Percentiles rank a stretch among this genome's conserved stretches.
Evolutionary conservation across 371 early-diverging fungal genomes (phyloP).

Genomic region (Capillidium heterosporum): DNA sequence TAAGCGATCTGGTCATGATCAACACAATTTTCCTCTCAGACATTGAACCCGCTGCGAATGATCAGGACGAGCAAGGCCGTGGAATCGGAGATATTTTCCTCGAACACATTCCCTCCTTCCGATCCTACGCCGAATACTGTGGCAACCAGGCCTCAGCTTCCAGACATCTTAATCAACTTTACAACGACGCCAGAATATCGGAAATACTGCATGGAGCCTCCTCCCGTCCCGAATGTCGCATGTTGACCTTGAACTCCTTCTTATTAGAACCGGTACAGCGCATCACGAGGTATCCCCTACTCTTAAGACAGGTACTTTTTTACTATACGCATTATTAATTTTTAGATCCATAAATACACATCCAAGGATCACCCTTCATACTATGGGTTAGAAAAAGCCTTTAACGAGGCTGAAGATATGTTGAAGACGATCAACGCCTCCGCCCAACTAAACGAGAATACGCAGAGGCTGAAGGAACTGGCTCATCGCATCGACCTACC

Average conservation of each 20-base stretch:
- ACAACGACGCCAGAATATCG: slow-evolving; percentile 16
- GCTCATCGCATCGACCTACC: slow-evolving; percentile 44
- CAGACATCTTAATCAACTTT: slow-evolving; percentile 31
- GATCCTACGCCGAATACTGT: slow-evolving; percentile 43
- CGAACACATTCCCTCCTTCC: slow-evolving; percentile 33
- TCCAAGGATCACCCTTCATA: slow-evolving; percentile 61
- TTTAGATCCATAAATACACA: slow-evolving; percentile 63
- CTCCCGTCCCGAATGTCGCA: slow-evolving; percentile 40
- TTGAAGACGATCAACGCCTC: slow-evolving; percentile 61
- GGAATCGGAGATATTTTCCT: slow-evolving; percentile 38
- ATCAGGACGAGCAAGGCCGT: slow-evolving; percentile 26
- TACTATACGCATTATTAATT: not conserved
- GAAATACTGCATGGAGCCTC: not conserved
- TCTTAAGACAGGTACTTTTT: slow-evolving; percentile 48
- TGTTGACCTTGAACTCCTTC: slow-evolving; percentile 67
- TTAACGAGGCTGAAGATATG: slow-evolving; percentile 43
- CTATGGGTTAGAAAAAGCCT: slow-evolving; percentile 41
- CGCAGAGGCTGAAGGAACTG: slow-evolving; percentile 49
- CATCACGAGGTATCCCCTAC: slow-evolving; percentile 77
- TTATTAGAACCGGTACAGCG: slow-evolving; percentile 85
- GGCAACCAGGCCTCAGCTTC: slow-evolving; percentile 40
- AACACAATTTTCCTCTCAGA: slow-evolving; percentile 53
- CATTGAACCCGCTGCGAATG: slow-evolving; percentile 33
- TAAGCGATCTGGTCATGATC: slow-evolving; percentile 43
- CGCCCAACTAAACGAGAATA: slow-evolving; percentile 52